Percentiles rank a stretch among this genome's conserved stretches.
These are phyloP conservation scores for Solanum pinnatisectum DNA, from an alignment of 257 asterid species.

Conservation along the genomic window DNA sequence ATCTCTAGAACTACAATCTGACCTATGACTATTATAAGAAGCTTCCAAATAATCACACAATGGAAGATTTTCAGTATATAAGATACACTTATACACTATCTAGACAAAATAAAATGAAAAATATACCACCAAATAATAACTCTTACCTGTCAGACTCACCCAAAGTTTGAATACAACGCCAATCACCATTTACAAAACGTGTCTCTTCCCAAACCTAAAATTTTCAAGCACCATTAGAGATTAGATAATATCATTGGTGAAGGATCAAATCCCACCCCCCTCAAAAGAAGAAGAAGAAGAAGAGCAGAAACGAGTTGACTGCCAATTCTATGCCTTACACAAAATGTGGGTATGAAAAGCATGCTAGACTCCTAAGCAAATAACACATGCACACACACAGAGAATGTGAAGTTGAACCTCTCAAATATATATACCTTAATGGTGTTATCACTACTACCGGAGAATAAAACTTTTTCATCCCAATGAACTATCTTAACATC, in stretches of 20 bases:
- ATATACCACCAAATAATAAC: not conserved
- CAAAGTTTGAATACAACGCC: conserved; percentile 80
- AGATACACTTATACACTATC: not conserved
- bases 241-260: not conserved
- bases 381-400: not conserved
- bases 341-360: not conserved
- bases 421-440: conserved; percentile 49
- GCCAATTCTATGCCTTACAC: not conserved
- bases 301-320: not conserved
- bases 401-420: not conserved
- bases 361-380: not conserved
- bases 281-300: not conserved
- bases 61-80: not conserved
- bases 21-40: not conserved
- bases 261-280: not conserved
- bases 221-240: not conserved
- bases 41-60: not conserved
- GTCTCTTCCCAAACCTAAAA: conserved; percentile 72
- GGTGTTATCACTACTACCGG: conserved; percentile 82
- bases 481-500: conserved; percentile 92
- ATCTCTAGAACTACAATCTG: not conserved
- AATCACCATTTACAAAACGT: conserved; percentile 48
- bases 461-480: conserved; percentile 53
- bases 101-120: not conserved
- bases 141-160: conserved; percentile 52